Percentiles rank a stretch among this genome's conserved stretches.
Conservation (phyloP, 805 yeast genomes). For the Cyberlindnera americana region DNA sequence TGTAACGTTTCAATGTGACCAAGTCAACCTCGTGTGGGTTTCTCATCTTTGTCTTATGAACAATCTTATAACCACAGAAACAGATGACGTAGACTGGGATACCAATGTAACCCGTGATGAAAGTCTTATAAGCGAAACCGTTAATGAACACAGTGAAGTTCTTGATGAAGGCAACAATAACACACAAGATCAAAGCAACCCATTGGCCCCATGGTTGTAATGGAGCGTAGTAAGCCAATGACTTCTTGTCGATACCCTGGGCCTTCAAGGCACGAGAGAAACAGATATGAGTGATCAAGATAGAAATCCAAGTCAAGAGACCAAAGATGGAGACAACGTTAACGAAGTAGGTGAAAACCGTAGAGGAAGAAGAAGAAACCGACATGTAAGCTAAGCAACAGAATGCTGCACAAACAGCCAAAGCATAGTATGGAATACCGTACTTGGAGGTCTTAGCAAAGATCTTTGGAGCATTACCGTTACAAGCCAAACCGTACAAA, state of each 20-base stretch:
- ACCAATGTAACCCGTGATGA: constrained; percentile 74
- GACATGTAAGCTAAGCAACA: constrained; percentile 70
- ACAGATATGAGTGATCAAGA: constrained; percentile 61
- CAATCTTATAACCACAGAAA: constrained; percentile 57
- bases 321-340: constrained; percentile 77
- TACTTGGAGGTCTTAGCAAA: constrained; percentile 47
- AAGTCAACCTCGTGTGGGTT: constrained; percentile 59
- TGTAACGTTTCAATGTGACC: constrained; percentile 41
- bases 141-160: constrained; percentile 71
- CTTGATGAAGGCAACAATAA: constrained; percentile 57
- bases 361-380: constrained; percentile 50
- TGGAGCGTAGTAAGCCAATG: constrained; percentile 54
- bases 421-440: constrained; percentile 68
- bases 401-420: constrained; percentile 47
- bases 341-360: constrained; percentile 64
- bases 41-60: constrained; percentile 45
- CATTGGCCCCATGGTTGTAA: constrained; percentile 67
- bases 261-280: constrained; percentile 64
- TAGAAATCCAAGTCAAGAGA: constrained; percentile 70
- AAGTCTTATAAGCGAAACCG: constrained; percentile 56
- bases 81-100: constrained; percentile 53
- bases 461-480: constrained; percentile 69
- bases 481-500: constrained; percentile 64
- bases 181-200: constrained; percentile 51
- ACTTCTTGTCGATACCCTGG: constrained; percentile 54